Evolutionary conservation across 2,329 filamentous ascomycete genomes (phyloP).

Genomic region (Aspergillus quadricinctus): DNA sequence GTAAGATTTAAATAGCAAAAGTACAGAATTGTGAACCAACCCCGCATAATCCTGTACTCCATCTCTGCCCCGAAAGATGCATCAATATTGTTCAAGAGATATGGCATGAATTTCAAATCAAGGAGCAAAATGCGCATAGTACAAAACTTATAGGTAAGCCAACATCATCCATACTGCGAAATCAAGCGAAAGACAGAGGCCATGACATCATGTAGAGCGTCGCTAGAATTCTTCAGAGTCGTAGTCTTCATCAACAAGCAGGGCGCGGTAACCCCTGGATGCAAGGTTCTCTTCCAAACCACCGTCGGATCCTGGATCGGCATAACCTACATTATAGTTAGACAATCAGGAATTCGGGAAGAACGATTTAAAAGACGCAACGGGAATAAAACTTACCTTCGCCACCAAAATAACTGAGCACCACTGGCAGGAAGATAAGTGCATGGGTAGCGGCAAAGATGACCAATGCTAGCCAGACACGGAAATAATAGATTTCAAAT

Average conservation of each 20-base stretch:
- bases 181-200: background rate
- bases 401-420: slow-evolving; percentile 79
- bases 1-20: background rate
- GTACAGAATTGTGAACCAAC: background rate
- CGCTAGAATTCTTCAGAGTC: slow-evolving; percentile 64
- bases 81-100: background rate
- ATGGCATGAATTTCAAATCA: background rate
- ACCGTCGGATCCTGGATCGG: slow-evolving; percentile 81
- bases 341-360: background rate
- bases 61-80: background rate
- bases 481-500: slow-evolving; percentile 99
- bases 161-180: background rate
- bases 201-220: slow-evolving; percentile 1
- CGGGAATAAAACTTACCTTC: slow-evolving; percentile 50
- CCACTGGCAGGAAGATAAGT: slow-evolving; percentile 85
- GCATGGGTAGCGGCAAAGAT: slow-evolving; percentile 85
- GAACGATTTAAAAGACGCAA: slow-evolving; percentile 11
- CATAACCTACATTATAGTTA: slow-evolving; percentile 56
- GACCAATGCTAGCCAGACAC: slow-evolving; percentile 90
- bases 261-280: slow-evolving; percentile 69
- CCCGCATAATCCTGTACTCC: background rate
- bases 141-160: background rate
- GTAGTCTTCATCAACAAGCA: slow-evolving; percentile 69
- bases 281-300: slow-evolving; percentile 87
- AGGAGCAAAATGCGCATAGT: background rate